Base-by-base conservation (phyloP, 495 filamentous ascomycete species). In the Penicillium parvum region DNA sequence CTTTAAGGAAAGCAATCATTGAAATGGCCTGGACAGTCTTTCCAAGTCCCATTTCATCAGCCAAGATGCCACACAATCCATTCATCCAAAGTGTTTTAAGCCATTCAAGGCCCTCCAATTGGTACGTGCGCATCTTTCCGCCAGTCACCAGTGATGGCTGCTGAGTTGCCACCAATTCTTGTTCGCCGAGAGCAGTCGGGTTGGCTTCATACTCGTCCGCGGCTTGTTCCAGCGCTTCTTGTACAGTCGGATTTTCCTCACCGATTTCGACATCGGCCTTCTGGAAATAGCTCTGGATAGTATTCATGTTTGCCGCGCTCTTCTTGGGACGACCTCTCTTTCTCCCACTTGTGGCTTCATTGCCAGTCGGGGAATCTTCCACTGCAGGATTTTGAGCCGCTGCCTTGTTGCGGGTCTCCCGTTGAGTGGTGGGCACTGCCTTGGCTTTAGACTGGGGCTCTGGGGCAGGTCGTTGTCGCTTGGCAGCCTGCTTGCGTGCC, bases 11-110 rank as follows among this genome's bases (percentile, higher is more conserved):
- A 0, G 92, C 92, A 28, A 97, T 77, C 45, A 97, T 78, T 0
- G 88, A 85, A 27, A 97, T 97, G 0, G 90, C 86, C 64, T 98
- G 92, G 2, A 98, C 76, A 0, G 91, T 97, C 71, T 97, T 97
- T 52, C 91, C 91, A 18, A 97, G 33, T 5, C 41, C 41, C 41
- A 44, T 44, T 9, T 44, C 41, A 56, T 98, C 92, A 0, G 92
- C 92, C 16, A 98, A 63, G 47, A 98, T 98, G 0, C 92, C 92
- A 55, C 89, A 95, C 57, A 97, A 73, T 4, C 92, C 90, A 60
- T 96, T 95, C 73, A 96, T 88, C 60, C 88, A 95, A 5, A 88
- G 61, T 3, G 81, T 82, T 21, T 77, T 81, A 55, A 97, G 78
- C 92, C 92, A 98, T 14, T 92, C 90, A 16, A 98, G 60, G 0